These are phyloP conservation scores for Plasmodium billcollinsi DNA, from an alignment of 169 alveolate species.

Conservation along the genomic window DNA sequence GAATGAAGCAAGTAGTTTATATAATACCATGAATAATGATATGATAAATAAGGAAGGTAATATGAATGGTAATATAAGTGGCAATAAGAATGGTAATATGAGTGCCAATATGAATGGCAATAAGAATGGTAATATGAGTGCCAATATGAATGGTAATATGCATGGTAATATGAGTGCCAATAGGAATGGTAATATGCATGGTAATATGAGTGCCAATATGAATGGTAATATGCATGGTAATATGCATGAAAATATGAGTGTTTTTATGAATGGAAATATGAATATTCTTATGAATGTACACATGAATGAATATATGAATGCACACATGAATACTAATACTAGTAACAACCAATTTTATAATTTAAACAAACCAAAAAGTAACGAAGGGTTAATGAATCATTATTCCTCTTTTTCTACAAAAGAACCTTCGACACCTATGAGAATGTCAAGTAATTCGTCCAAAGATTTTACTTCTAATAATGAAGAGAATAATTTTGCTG, in stretches of 20 bases:
- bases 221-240: not conserved
- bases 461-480: slow-evolving; percentile 20
- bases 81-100: not conserved
- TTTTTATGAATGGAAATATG: not conserved
- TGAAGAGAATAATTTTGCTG: slow-evolving; percentile 36
- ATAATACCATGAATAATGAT: slow-evolving; percentile 33
- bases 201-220: not conserved
- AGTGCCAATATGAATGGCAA: not conserved
- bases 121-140: not conserved
- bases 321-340: not conserved
- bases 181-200: not conserved
- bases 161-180: not conserved
- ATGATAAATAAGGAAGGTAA: slow-evolving; percentile 19
- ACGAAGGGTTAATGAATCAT: slow-evolving; percentile 9
- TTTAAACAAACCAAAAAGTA: slow-evolving; percentile 6
- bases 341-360: slow-evolving; percentile 20
- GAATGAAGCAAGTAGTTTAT: slow-evolving; percentile 4
- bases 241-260: not conserved
- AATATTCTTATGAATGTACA: not conserved
- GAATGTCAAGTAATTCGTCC: slow-evolving; percentile 69
- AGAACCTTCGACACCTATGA: slow-evolving; percentile 38
- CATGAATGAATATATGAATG: not conserved
- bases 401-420: slow-evolving; percentile 25
- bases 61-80: slow-evolving; percentile 27
- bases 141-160: not conserved